Evolutionary conservation across 2,329 filamentous ascomycete genomes (phyloP), one percentile per base, ranked within the genome.

Genomic region (Lachnellula subtilissima): DNA sequence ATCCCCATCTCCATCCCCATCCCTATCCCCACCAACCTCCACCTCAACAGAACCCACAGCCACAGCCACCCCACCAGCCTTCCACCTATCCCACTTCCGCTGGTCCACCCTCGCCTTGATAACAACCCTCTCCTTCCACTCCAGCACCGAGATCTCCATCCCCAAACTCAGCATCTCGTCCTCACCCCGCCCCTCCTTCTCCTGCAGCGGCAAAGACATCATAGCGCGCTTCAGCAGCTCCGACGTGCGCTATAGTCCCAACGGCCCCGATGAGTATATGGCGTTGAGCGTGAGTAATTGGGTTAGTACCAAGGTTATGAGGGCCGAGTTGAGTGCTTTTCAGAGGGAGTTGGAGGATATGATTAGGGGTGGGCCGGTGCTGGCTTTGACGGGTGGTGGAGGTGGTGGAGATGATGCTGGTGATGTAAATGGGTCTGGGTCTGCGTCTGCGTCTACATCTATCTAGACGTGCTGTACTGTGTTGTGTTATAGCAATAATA

Each of bases 81-180:
- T 57, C 48, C 52, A 59, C 22, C 50, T 60, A 36, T 36, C 36
- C n/a, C 48, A 50, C 11, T 51, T 59, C 40, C 62, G 62, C 39
- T 63, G 61, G 62, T 54, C 59, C 19, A 64, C 61, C 15, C 53
- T 63, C 15, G 17, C 35, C 5, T 32, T n/a, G 25, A 54, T 64
- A 7, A 42, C 46, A 35, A 43, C 46, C n/a, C 51, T 63, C 6
- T 53, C 50, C 15, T 53, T 47, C 23, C 22, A 45, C 35, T 48
- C 49, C n/a, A 45, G 19, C 22, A 53, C 45, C 45, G 35, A 25
- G 28, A 17, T 37, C 45, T 3, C 25, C 19, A 40, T 54, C 15
- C 14, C 40, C 17, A 42, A 50, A 15, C 19, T 37, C 46, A 22
- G 8, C 35, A 17, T 19, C 40, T 23, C 32, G 17, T 22, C 32